These are phyloP conservation scores for Lactarius psammicola DNA, from an alignment of 768 basidiomycete genomes.

Conservation along the genomic window DNA sequence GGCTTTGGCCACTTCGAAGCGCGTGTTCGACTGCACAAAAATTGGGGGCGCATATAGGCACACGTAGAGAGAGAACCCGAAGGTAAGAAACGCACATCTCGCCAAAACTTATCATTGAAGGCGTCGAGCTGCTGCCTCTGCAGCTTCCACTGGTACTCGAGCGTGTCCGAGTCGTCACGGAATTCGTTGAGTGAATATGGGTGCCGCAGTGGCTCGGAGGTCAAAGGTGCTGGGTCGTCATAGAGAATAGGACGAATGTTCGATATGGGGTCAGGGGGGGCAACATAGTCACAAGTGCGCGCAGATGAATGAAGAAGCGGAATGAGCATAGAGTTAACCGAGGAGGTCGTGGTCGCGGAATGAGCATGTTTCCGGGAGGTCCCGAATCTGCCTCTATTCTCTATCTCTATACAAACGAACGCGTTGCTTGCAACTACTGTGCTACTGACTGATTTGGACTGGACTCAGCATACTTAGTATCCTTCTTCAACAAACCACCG, in stretches of 20 bases:
- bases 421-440: background rate
- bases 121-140: slow-evolving; percentile 70
- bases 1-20: slow-evolving; percentile 72
- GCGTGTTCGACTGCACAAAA: slow-evolving; percentile 63
- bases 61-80: background rate
- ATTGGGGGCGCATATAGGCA: background rate
- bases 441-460: slow-evolving; percentile 18
- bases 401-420: background rate
- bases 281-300: slow-evolving; percentile 44
- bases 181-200: slow-evolving; percentile 84
- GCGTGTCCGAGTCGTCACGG: slow-evolving; percentile 37
- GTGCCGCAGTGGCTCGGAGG: slow-evolving; percentile 39
- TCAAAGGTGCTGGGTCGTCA: slow-evolving; percentile 46
- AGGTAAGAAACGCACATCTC: slow-evolving; percentile 55
- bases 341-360: slow-evolving; percentile 20
- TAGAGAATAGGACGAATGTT: slow-evolving; percentile 80
- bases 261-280: slow-evolving; percentile 74
- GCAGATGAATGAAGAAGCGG: slow-evolving; percentile 27
- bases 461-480: slow-evolving; percentile 30
- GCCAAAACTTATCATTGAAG: slow-evolving; percentile 79
- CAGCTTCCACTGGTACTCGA: slow-evolving; percentile 68
- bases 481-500: slow-evolving; percentile 37
- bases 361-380: slow-evolving; percentile 20
- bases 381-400: slow-evolving; percentile 2
- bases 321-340: slow-evolving; percentile 22